These are phyloP conservation scores for Thraustochytrium sp. DNA, from an alignment of 352 stramenopile species.

Conservation along the genomic window DNA sequence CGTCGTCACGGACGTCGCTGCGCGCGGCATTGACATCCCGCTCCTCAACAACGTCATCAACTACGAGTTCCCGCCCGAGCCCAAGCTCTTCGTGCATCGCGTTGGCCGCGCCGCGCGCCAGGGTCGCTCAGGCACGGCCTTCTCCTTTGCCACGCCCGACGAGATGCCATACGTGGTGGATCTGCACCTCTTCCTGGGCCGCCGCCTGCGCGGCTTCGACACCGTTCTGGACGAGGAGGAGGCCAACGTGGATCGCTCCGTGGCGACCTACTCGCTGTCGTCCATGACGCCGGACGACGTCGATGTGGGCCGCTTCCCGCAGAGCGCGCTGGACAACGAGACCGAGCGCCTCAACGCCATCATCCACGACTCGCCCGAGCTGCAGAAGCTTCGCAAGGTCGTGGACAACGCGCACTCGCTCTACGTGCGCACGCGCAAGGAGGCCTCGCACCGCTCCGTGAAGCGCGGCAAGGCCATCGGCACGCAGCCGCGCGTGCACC, in stretches of 20 bases:
- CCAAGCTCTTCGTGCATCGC: constrained; percentile 89
- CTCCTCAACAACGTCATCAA: constrained; percentile 94
- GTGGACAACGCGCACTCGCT: constrained; percentile 96
- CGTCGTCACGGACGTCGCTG: constrained; percentile 88
- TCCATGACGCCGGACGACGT: constrained; percentile 91
- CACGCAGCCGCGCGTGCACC: constrained; percentile 80
- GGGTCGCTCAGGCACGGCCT: constrained; percentile 86
- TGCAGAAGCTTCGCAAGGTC: constrained; percentile 73
- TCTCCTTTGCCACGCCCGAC: constrained; percentile 92
- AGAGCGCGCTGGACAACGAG: constrained; percentile 85
- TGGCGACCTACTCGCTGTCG: constrained; percentile 68
- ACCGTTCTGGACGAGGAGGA: constrained; percentile 26
- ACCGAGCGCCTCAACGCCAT: constrained; percentile 87
- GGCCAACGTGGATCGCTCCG: constrained; percentile 36
- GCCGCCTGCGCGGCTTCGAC: constrained; percentile 58
- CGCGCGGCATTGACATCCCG: constrained; percentile 88
- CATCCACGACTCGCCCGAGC: constrained; percentile 66
- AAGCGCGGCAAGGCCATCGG: constrained; percentile 84
- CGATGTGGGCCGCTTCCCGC: constrained; percentile 95
- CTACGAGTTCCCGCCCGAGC: constrained; percentile 84
- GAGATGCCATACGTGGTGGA: constrained; percentile 98
- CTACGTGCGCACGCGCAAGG: constrained; percentile 88
- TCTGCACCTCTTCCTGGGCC: constrained; percentile 89
- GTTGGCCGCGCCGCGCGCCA: constrained; percentile 88
- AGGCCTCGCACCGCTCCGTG: constrained; percentile 89